These are phyloP conservation scores for Gymnopilus junonius DNA, from an alignment of 768 basidiomycete genomes.

Conservation along the genomic window DNA sequence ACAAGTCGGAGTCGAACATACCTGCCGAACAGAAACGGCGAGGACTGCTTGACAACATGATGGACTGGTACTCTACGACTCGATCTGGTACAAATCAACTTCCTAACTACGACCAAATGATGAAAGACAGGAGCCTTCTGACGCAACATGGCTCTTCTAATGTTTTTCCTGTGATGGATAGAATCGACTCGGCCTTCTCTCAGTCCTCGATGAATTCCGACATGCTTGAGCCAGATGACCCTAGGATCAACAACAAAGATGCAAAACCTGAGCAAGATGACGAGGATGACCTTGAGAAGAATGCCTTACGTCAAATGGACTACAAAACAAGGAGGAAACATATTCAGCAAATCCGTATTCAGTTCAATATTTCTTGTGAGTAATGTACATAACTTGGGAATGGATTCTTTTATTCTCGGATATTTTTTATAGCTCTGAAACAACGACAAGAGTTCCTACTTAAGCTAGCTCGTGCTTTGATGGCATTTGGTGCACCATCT, in stretches of 20 bases:
- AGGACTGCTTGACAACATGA: slow-evolving; percentile 53
- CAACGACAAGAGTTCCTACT: slow-evolving; percentile 86
- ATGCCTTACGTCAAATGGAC: slow-evolving; percentile 64
- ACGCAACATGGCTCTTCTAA: slow-evolving; percentile 13
- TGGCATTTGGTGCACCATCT: slow-evolving; percentile 92
- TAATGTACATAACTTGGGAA: slow-evolving; percentile 5
- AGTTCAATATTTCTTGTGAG: slow-evolving; percentile 76
- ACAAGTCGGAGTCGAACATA: slow-evolving; percentile 4
- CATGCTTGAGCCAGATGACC: slow-evolving; percentile 73
- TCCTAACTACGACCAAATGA: slow-evolving; percentile 12
- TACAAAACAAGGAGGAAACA: slow-evolving; percentile 72
- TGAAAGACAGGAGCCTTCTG: neutral
- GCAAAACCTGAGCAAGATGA: slow-evolving; percentile 53
- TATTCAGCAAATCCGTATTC: slow-evolving; percentile 65
- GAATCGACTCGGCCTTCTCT: slow-evolving; percentile 50
- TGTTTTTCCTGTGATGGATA: slow-evolving; percentile 28
- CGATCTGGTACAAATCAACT: slow-evolving; percentile 27
- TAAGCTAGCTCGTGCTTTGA: slow-evolving; percentile 83
- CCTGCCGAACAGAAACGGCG: slow-evolving; percentile 37
- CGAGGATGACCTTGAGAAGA: slow-evolving; percentile 63
- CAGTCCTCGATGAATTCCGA: slow-evolving; percentile 48
- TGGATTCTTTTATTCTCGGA: neutral
- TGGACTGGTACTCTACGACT: slow-evolving; percentile 54
- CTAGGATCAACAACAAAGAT: slow-evolving; percentile 62
- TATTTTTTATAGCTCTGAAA: slow-evolving; percentile 59